Percentiles rank a stretch among this genome's conserved stretches.
These are phyloP conservation scores for Globisporangium heterothallicum DNA, from an alignment of 352 stramenopile species.

Conservation along the genomic window DNA sequence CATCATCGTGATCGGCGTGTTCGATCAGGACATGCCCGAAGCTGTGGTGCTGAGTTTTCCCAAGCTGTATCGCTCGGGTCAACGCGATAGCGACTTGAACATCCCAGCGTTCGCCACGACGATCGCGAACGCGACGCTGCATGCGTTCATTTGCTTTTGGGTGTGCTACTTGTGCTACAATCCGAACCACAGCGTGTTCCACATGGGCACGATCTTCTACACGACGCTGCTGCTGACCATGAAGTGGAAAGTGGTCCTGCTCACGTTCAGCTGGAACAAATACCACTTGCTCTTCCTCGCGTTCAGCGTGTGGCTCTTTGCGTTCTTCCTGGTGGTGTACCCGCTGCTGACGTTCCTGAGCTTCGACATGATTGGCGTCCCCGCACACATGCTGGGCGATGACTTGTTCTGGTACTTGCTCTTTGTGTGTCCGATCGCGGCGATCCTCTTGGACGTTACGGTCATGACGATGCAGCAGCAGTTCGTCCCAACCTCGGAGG, in stretches of 20 bases:
- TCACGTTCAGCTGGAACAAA: slow-evolving; percentile 61
- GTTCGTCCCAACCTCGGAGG: slow-evolving; percentile 40
- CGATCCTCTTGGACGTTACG: slow-evolving; percentile 39
- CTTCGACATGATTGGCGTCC: slow-evolving; percentile 61
- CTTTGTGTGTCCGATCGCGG: slow-evolving; percentile 39
- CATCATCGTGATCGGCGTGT: slow-evolving; percentile 80
- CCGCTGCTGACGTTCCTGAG: slow-evolving; percentile 63
- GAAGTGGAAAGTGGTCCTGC: slow-evolving; percentile 64
- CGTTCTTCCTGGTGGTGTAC: slow-evolving; percentile 64
- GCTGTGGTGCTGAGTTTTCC: slow-evolving; percentile 41
- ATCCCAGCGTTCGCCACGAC: slow-evolving; percentile 42
- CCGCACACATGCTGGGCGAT: slow-evolving; percentile 29
- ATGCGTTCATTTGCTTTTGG: slow-evolving; percentile 57
- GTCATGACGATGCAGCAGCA: slow-evolving; percentile 37
- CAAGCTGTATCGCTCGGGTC: slow-evolving; percentile 43
- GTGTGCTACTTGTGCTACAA: slow-evolving; percentile 38
- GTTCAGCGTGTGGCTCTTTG: slow-evolving; percentile 55
- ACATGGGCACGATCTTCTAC: slow-evolving; percentile 64
- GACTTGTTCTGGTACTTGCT: slow-evolving; percentile 56
- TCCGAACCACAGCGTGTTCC: slow-evolving; percentile 32
- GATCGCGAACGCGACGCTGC: slow-evolving; percentile 43
- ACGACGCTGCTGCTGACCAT: slow-evolving; percentile 55
- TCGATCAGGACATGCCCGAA: slow-evolving; percentile 62
- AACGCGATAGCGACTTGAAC: slow-evolving; percentile 60
- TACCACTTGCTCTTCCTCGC: slow-evolving; percentile 43